These are phyloP conservation scores for Hypoxylon sp. DNA, from an alignment of 2,329 filamentous ascomycete genomes.

Conservation along the genomic window DNA sequence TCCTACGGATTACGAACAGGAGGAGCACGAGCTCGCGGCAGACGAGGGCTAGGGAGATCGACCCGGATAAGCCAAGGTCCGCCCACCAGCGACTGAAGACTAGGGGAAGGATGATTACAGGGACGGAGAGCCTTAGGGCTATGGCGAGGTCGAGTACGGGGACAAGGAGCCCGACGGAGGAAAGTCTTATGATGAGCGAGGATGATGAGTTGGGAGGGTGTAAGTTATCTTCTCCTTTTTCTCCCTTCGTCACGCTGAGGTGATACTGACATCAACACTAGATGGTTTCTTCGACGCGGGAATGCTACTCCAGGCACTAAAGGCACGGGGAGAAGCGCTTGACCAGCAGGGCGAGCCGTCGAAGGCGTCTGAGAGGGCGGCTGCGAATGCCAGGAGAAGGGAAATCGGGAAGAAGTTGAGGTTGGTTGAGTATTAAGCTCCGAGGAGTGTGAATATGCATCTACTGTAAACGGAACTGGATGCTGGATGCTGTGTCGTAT, in stretches of 20 bases:
- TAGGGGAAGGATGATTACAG: constrained; percentile 78
- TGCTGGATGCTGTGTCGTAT: constrained; percentile 4
- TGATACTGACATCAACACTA: constrained; percentile 56
- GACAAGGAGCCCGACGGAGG: constrained; percentile 73
- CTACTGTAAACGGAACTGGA: background rate
- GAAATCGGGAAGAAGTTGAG: constrained; percentile 82
- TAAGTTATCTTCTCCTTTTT: constrained; percentile 66
- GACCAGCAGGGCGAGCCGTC: constrained; percentile 62
- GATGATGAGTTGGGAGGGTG: constrained; percentile 93
- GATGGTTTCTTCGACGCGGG: constrained; percentile 98
- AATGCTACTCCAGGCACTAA: constrained; percentile 90
- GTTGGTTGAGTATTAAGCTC: constrained; percentile 73
- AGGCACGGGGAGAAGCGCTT: constrained; percentile 72
- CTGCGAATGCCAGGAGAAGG: constrained; percentile 69
- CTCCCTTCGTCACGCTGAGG: constrained; percentile 22
- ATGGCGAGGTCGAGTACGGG: constrained; percentile 60
- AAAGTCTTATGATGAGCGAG: constrained; percentile 80
- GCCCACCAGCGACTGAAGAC: constrained; percentile 71
- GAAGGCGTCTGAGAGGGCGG: constrained; percentile 70
- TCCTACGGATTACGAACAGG: constrained; percentile 77
- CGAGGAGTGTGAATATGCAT: background rate
- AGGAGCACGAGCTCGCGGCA: constrained; percentile 58
- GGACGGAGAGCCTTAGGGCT: constrained; percentile 59
- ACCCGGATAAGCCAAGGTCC: constrained; percentile 54
- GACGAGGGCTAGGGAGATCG: constrained; percentile 68